phyloP scores from a whole-genome alignment of 2,329 filamentous ascomycete species.

The Coccinonectria pachysandricola region DNA sequence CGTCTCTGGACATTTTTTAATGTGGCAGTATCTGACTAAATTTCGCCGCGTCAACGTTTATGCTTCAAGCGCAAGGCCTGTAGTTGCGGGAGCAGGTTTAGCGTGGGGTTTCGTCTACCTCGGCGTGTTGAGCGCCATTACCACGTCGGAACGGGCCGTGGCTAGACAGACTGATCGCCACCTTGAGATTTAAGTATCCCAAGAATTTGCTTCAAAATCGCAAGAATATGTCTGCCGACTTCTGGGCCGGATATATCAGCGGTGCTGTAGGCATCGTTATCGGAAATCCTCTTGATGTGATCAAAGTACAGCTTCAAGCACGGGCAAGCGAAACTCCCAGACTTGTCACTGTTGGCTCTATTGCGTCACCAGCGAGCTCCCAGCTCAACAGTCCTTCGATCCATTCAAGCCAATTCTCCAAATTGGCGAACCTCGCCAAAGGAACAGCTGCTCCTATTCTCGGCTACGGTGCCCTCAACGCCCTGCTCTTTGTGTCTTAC shows the following conservation, averaged over 20 bases:
- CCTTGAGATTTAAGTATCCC: conserved; percentile 4
- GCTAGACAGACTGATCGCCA: conserved; percentile 6
- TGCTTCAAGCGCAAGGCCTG: conserved; percentile 9
- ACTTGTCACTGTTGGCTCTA: conserved; percentile 3
- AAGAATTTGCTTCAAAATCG: too few relatives aligned
- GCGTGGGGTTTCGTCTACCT: conserved; percentile 16
- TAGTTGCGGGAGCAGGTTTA: conserved; percentile 13
- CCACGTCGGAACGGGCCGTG: conserved; percentile 13
- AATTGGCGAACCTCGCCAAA: conserved; percentile 33
- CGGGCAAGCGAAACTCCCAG: conserved; percentile 8
- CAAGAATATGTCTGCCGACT: conserved; percentile 90
- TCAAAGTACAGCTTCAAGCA: conserved; percentile 60
- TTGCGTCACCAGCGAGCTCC: conserved; percentile 2
- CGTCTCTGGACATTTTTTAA: conserved; percentile 15
- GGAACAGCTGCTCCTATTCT: conserved; percentile 79
- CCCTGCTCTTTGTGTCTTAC: conserved; percentile 81
- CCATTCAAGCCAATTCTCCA: conserved; percentile 12
- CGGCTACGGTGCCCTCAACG: conserved; percentile 85
- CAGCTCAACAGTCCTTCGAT: conserved; percentile 2
- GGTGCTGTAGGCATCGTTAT: conserved; percentile 79
- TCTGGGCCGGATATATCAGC: conserved; percentile 87
- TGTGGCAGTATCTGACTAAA: conserved; percentile 16
- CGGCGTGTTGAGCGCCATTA: conserved; percentile 14
- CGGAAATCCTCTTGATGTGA: conserved; percentile 73
- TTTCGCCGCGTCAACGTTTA: conserved; percentile 11